phyloP scores from a whole-genome alignment of 306 rosid genomes.

The Spatholobus suberectus region DNA sequence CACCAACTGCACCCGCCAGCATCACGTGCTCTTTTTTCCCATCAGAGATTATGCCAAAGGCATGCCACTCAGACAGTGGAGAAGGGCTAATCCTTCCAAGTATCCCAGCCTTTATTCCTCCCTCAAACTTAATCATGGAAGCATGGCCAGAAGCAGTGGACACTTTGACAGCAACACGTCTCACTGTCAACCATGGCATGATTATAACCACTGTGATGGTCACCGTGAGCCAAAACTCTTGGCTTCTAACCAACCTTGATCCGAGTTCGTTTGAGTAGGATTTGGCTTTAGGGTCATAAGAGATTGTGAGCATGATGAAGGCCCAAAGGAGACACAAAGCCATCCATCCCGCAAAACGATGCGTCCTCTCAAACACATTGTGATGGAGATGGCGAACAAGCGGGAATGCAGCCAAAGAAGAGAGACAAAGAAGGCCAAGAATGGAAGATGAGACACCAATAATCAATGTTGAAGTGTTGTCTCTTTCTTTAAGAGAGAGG shows the following conservation, averaged over 20 bases:
- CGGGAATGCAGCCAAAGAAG: constrained; percentile 63
- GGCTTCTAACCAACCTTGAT: constrained; percentile 40
- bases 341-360: constrained; percentile 61
- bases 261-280: constrained; percentile 30
- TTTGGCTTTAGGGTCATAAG: constrained; percentile 47
- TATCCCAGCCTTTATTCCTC: constrained; percentile 59
- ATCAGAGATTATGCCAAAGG: constrained; percentile 63
- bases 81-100: constrained; percentile 64
- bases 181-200: constrained; percentile 57
- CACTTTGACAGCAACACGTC: constrained; percentile 43
- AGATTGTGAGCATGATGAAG: constrained; percentile 43
- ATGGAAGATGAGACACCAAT: constrained; percentile 48
- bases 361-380: constrained; percentile 57
- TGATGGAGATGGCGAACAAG: constrained; percentile 65
- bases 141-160: constrained; percentile 56
- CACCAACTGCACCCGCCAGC: constrained; percentile 68
- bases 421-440: constrained; percentile 54
- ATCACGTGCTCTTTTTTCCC: constrained; percentile 59
- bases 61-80: constrained; percentile 65
- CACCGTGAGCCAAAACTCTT: constrained; percentile 58
- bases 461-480: constrained; percentile 48
- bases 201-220: constrained; percentile 46
- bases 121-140: constrained; percentile 52
- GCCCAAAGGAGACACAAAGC: constrained; percentile 59
- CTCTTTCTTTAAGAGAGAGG: constrained; percentile 45